Evolutionary conservation across 257 asterid genomes (phyloP), one percentile per base, ranked within the genome.

Genomic region (Primulina huaijiensis): DNA sequence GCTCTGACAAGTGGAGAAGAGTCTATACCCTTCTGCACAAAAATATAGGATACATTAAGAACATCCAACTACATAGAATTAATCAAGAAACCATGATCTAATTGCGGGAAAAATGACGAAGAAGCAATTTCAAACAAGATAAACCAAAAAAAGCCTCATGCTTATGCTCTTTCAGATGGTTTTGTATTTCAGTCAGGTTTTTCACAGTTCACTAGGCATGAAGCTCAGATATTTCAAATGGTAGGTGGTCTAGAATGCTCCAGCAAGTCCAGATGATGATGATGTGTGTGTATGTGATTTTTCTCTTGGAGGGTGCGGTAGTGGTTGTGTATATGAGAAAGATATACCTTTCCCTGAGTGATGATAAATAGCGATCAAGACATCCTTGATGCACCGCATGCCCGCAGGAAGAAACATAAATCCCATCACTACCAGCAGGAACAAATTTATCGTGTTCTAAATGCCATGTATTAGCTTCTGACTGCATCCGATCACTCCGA

Each of bases 381-480:
- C 99, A 94, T 78, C 87, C 92, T 80, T 91, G 97, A 82, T 94
- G 99, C 82, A 94, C 97, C 72, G 99, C 97, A 76, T 94, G 99
- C 60, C 99, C 99, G 64, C 99, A 94, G 19, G 97, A 91, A 67
- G 99, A 91, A 69, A 88, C 77, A 84, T 86, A 85, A 55, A 94
- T 85, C 70, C 97, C 97, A 77, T 89, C 93, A 72, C 88, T 84
- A 56, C 86, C 89, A 14, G 85, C 70, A 56, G 96, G 92, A 50
- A 90, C 84, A 79, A 89, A 79, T 56, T 81, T 88, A 62, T 78
- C 88, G 80, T 81, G 83, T 40, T 77, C 87, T 61, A 85, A 74
- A 65, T 62, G 73, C 60, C 59, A 67, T 66, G 20, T 43, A 56
- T 72, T 70, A 61, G 81, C 57, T 61, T 82, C 83, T n/a, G 82